Conservation (phyloP, 306 rosid species). For the Quercus agrifolia region DNA sequence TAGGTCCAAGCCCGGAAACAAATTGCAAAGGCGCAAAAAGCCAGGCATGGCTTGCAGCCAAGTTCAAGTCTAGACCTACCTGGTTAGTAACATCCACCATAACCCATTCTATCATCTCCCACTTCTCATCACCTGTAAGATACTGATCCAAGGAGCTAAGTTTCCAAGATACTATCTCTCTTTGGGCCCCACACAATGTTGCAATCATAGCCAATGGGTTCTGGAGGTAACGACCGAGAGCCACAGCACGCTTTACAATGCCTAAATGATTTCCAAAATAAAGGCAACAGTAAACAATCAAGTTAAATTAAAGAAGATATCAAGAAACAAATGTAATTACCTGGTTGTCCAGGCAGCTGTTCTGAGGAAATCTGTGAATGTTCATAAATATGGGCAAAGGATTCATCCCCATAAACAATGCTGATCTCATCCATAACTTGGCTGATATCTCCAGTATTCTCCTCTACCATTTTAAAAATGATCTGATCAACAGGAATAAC, state of each 20-base stretch:
- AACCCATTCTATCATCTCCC: conserved; percentile 46
- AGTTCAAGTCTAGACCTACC: conserved; percentile 45
- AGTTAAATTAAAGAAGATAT: neutral
- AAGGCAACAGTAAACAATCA: neutral
- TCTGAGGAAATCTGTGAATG: conserved; percentile 35
- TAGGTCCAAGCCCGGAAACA: conserved; percentile 50
- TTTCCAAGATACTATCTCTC: conserved; percentile 41
- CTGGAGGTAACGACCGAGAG: conserved; percentile 49
- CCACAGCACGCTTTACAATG: conserved; percentile 49
- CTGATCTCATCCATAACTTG: conserved; percentile 21
- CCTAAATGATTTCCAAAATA: conserved; percentile 27
- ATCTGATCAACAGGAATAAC: conserved; percentile 26
- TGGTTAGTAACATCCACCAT: conserved; percentile 46
- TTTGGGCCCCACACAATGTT: conserved; percentile 42
- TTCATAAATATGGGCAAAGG: conserved; percentile 41
- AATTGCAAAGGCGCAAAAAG: conserved; percentile 48
- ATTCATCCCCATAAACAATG: conserved; percentile 40
- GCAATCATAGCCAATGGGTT: conserved; percentile 55
- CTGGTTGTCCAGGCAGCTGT: conserved; percentile 37
- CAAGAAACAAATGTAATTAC: conserved; percentile 14
- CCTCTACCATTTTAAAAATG: conserved; percentile 34
- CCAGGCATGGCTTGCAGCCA: conserved; percentile 38
- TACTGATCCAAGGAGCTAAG: conserved; percentile 31
- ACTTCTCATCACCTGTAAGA: conserved; percentile 40
- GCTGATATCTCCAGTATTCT: conserved; percentile 16